A percentile compares a stretch with the other conserved stretches of the same genome.
These are phyloP conservation scores for Boletus smithii DNA, from an alignment of 1,284 basidiomycete genomes.

Conservation along the genomic window DNA sequence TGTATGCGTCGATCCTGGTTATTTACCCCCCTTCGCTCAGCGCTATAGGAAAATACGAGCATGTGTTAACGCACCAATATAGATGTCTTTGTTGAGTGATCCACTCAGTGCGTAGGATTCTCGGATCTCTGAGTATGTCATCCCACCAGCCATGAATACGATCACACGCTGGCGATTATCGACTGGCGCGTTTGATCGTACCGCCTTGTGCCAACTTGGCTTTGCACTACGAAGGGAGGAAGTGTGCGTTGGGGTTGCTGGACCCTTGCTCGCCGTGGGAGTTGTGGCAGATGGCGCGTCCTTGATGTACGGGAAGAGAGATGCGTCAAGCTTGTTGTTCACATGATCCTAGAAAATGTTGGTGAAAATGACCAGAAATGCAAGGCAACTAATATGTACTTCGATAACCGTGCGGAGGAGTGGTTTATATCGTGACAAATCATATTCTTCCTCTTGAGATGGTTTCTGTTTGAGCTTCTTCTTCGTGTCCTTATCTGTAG, in stretches of 20 bases:
- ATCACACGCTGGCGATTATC: constrained; percentile 81
- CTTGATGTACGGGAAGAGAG: constrained; percentile 87
- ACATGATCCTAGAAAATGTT: constrained; percentile 67
- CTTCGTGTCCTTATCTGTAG: constrained; percentile 72
- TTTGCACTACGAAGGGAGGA: constrained; percentile 81
- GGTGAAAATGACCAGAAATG: not conserved
- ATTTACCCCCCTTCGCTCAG: constrained; percentile 7
- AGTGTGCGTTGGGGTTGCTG: constrained; percentile 46
- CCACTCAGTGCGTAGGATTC: constrained; percentile 81
- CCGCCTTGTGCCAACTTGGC: constrained; percentile 81
- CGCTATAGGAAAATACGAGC: not conserved
- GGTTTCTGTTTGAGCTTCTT: constrained; percentile 79
- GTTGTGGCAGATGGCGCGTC: constrained; percentile 69
- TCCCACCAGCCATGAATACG: constrained; percentile 91
- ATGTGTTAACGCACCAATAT: constrained; percentile 66
- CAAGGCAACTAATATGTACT: constrained; percentile 38
- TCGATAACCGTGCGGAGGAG: constrained; percentile 82
- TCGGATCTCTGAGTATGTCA: constrained; percentile 95
- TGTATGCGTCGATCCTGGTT: constrained; percentile 83
- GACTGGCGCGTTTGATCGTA: constrained; percentile 46
- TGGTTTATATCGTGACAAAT: constrained; percentile 93
- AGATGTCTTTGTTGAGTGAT: constrained; percentile 81
- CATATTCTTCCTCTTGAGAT: constrained; percentile 83
- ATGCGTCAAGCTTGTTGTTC: constrained; percentile 72
- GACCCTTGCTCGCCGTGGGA: constrained; percentile 44